Conservation (phyloP, 306 rosid species). For the Trifolium pratense region DNA sequence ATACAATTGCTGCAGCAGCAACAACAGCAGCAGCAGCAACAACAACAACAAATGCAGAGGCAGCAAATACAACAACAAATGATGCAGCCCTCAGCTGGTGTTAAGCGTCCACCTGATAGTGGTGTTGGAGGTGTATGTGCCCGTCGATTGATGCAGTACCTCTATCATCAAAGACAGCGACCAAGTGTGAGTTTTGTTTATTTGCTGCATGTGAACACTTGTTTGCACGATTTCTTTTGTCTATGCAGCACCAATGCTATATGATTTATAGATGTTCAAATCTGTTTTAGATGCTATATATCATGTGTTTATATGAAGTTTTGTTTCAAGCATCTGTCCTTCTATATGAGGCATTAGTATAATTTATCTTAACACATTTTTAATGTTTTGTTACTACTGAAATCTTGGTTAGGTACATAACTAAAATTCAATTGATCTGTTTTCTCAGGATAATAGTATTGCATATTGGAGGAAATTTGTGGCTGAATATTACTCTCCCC, state of each 20-base stretch:
- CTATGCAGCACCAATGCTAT: background rate
- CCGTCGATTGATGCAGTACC: slow-evolving; percentile 95
- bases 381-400: slow-evolving; percentile 27
- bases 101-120: slow-evolving; percentile 78
- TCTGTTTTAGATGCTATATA: slow-evolving; percentile 13
- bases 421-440: slow-evolving; percentile 29
- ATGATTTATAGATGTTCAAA: slow-evolving; percentile 2
- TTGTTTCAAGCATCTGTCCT: background rate
- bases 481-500: slow-evolving; percentile 92
- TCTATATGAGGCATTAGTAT: background rate
- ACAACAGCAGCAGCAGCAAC: slow-evolving; percentile 35
- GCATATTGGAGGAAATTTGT: slow-evolving; percentile 99
- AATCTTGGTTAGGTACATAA: background rate
- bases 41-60: slow-evolving; percentile 75
- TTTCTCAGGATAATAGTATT: slow-evolving; percentile 80
- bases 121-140: slow-evolving; percentile 90
- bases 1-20: slow-evolving; percentile 55
- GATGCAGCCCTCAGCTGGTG: slow-evolving; percentile 64
- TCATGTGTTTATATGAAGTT: background rate
- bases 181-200: slow-evolving; percentile 65
- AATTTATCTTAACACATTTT: background rate
- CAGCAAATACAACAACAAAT: slow-evolving; percentile 87
- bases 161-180: slow-evolving; percentile 91
- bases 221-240: slow-evolving; percentile 1
- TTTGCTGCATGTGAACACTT: slow-evolving; percentile 20